phyloP scores from a whole-genome alignment of 441 rosid species.

The Mallotus repandus region DNA sequence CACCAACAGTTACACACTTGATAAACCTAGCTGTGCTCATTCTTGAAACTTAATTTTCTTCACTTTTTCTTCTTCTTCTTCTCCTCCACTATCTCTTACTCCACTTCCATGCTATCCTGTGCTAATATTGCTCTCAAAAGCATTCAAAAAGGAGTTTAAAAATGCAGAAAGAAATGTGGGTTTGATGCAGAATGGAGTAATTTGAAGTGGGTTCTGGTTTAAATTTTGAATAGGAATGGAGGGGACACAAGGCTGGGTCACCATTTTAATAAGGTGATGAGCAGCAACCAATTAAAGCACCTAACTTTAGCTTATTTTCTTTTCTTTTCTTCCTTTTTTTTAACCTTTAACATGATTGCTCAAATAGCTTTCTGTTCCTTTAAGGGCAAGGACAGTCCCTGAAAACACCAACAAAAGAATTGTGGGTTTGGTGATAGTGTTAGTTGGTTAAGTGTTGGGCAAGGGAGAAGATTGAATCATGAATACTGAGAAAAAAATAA shows the following conservation, averaged over 20 bases:
- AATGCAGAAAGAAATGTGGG: not conserved
- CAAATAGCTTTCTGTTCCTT: constrained; percentile 45
- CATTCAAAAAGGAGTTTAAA: not conserved
- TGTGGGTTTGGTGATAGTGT: constrained; percentile 39
- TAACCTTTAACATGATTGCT: constrained; percentile 33
- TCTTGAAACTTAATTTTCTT: not conserved
- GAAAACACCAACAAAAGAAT: constrained; percentile 15
- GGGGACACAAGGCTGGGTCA: not conserved
- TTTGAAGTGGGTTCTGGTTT: not conserved
- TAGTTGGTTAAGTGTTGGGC: constrained; percentile 51
- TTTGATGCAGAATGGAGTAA: not conserved
- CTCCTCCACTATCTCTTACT: not conserved
- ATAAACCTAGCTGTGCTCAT: constrained; percentile 71
- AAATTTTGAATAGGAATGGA: constrained; percentile 22
- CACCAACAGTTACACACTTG: constrained; percentile 74
- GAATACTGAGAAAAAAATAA: not conserved
- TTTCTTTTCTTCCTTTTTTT: not conserved
- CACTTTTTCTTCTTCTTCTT: not conserved
- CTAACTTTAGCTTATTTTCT: constrained; percentile 21
- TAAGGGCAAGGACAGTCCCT: constrained; percentile 41
- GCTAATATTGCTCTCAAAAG: not conserved
- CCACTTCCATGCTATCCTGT: not conserved
- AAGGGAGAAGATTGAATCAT: constrained; percentile 41
- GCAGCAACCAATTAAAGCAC: constrained; percentile 9
- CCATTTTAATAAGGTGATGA: constrained; percentile 1